Evolutionary conservation across 2,329 filamentous ascomycete species (phyloP), one percentile per base, ranked within the genome.

Genomic region (Monosporascus sp.): DNA sequence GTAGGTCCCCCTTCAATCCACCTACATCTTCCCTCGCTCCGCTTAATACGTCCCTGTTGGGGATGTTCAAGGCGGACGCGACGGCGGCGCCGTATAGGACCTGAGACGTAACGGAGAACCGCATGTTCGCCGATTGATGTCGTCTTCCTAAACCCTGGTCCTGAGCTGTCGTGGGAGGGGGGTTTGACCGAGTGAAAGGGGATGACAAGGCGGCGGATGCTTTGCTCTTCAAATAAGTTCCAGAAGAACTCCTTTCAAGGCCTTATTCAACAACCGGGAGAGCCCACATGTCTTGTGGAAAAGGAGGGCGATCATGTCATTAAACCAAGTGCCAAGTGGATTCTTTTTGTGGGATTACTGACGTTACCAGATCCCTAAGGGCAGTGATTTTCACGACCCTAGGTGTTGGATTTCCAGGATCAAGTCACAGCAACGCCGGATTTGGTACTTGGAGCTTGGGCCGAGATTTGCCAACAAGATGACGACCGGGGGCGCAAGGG

Each of bases 41-140:
- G 27, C 9, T 11, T 11, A 35, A 35, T 11, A 35, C 56, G 51
- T 59, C 63, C 31, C 58, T 50, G 35, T 58, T 35, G 22, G 5
- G 61, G 64, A 68, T 47, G 7, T 61, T 50, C 49, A 65, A 11
- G 22, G 63, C 65, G 5, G 65, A 62, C 11, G 62, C 66, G 50
- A 60, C 58, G 22, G 61, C 57, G 52, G 61, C 63, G 59, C 63
- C 61, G 52, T 57, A 60, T 38, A 67, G 56, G 56, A 60, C 60
- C 49, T 64, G 62, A 36, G 57, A 57, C 48, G 60, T 57, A 46
- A 63, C 48, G 37, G 60, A 56, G 53, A 62, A 65, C 25, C 60
- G 59, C 66, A 68, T 68, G 55, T 57, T 54, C 50, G 48, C 38
- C 53, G 15, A 50, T 48, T 25, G 27, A 17, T 49, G 25, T 45